Base-by-base conservation (phyloP, 2,329 filamentous ascomycete genomes). In the Venturia nashicola region DNA sequence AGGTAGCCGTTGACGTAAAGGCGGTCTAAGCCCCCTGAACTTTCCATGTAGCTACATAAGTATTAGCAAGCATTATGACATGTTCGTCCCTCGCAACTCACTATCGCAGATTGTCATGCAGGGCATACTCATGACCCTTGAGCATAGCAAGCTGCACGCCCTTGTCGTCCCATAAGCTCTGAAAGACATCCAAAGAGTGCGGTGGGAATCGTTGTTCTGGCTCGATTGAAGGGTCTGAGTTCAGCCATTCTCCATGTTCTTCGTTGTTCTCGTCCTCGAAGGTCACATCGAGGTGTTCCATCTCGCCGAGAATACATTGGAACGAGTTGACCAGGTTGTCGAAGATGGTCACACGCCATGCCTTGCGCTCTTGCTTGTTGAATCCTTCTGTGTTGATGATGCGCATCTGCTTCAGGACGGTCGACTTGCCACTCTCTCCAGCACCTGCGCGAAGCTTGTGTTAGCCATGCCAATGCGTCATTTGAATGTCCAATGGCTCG, bases 351-450 rank as follows among this genome's bases (percentile, higher is more conserved):
- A 91, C 89, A 70, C 94, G 91, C 83, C 91, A 96, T 80, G 97
- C 91, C 68, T 95, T 86, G 75, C 91, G 90, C 76, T 97, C 94
- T 68, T 85, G 86, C 71, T 90, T 89, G 72, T 86, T 90, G 78
- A 97, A 97, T 61, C 94, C 93, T 75, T 91, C 87, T 16, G 91
- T 86, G 75, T 97, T 94, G 70, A 99, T 97, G 76, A 99, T 86
- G 75, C 93, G 93, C 94, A 99, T 97, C 81, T 97, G 93, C 80
- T 97, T 97, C 68, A 97, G 84, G 65, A 97, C 92, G 1, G 93
- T 97, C 9, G 93, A 97, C 78, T 97, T 97, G 68, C 93, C 90
- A 65, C 89, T 94, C 78, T 97, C 93, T 73, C 93, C 93, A 71
- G 93, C 93, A 75, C 93, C 92, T 97, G 69, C n/a, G 16, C 7